A percentile compares a stretch with the other conserved stretches of the same genome.
Evolutionary conservation across 2,329 filamentous ascomycete genomes (phyloP).

Genomic region (Volutella citrinella): DNA sequence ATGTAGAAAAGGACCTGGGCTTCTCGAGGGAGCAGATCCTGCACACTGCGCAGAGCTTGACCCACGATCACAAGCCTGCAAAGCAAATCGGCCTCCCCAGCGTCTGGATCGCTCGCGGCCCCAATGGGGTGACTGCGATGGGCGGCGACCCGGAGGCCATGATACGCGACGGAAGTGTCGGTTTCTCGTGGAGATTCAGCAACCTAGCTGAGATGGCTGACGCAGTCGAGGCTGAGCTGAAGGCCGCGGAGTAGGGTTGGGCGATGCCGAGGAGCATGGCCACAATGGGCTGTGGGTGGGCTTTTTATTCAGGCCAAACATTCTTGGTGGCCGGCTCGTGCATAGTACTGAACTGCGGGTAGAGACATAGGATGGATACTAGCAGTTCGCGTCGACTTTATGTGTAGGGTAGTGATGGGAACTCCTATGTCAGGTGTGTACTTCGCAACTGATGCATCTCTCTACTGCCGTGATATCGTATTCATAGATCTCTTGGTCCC

Average conservation of each 20-base stretch:
- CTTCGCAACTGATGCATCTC: too few species aligned
- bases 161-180: constrained; percentile 31
- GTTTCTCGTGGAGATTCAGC: constrained; percentile 50
- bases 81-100: constrained; percentile 57
- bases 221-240: constrained; percentile 43
- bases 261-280: too few species aligned
- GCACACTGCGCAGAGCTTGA: constrained; percentile 67
- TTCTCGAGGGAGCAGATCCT: constrained; percentile 52
- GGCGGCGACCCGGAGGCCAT: constrained; percentile 23
- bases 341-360: too few species aligned
- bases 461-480: too few species aligned
- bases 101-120: constrained; percentile 62
- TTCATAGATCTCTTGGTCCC: too few species aligned
- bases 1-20: constrained; percentile 51
- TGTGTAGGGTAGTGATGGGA: too few species aligned
- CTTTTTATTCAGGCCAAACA: too few species aligned
- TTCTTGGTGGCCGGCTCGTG: too few species aligned
- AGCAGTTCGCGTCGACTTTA: too few species aligned
- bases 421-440: too few species aligned
- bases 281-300: too few species aligned
- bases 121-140: constrained; percentile 28
- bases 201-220: constrained; percentile 60
- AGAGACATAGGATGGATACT: too few species aligned
- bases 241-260: not conserved
- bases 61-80: constrained; percentile 65